Base-by-base conservation (phyloP, 257 asterid species). In the Vinca minor region DNA sequence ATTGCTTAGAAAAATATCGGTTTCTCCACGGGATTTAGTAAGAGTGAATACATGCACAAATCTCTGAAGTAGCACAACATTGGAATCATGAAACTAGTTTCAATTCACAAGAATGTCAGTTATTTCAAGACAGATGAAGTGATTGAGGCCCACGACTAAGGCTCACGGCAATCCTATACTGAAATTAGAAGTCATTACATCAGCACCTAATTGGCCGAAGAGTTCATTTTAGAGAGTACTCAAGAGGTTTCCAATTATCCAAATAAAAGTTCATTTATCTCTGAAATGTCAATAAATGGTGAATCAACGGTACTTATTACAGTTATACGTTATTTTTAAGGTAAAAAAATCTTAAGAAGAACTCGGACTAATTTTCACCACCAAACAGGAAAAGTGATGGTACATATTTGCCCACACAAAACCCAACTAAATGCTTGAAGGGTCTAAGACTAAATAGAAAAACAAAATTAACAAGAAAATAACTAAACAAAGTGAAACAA, bases 401-500 rank as follows among this genome's bases (percentile, higher is more conserved):
- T 54, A 54, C 38, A 28, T 54, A 26, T 26, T 54, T 0, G 35
- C 8, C 59, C 20, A 28, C 41, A 21, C 31, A n/a, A n/a, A n/a
- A n/a, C n/a, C n/a, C n/a, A n/a, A 49, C 56, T 8, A 21, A 49
- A 49, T 21, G 15, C 56, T 49, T 10, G 21, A 49, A 23, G 50
- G 21, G 23, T 4, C n/a, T 3, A 31, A 59, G 23, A 39, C 4
- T 32, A 34, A 32, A 45, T 13, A 45, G 31, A 45, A 45, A n/a
- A n/a, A n/a, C n/a, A n/a, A n/a, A n/a, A n/a, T n/a, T 10, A 63
- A 50, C 10, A 50, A 20, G 12, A 64, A 64, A 36, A n/a, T 50
- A 0, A 15, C 0, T 14, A 11, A 34, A 23, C 12, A 50, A 49
- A 14, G 42, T 29, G 26, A 45, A 8, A 42, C 28, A 29, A 29